Evolutionary conservation across 345 rosid genomes (phyloP).

Genomic region (Firmiana major): DNA sequence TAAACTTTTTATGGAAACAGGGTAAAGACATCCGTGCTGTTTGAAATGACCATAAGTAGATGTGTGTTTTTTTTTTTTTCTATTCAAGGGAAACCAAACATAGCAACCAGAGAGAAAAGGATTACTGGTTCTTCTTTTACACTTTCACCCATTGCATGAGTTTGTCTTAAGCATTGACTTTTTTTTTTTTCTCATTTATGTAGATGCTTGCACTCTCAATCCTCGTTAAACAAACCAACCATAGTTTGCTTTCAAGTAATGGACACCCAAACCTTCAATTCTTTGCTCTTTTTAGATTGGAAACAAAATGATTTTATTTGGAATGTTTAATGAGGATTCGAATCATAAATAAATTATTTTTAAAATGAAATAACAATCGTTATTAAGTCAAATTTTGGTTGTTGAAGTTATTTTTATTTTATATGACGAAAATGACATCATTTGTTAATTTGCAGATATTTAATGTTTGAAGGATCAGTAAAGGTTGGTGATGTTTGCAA

Average conservation of each 20-base stretch:
- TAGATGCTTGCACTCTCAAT: background rate
- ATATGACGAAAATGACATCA: background rate
- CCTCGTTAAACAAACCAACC: background rate
- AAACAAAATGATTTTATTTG: too few relatives aligned
- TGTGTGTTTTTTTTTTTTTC: background rate
- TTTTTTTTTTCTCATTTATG: background rate
- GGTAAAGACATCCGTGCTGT: background rate
- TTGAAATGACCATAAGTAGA: background rate
- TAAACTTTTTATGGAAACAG: background rate
- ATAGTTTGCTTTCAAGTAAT: background rate
- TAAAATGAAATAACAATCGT: too few relatives aligned
- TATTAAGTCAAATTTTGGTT: too few relatives aligned
- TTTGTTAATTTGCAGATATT: background rate
- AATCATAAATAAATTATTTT: too few relatives aligned
- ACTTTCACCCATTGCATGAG: background rate
- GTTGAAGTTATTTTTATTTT: background rate
- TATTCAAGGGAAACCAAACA: conserved; percentile 7
- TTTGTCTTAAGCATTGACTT: background rate
- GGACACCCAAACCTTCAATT: background rate
- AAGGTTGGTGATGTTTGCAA: background rate
- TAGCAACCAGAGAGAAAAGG: background rate
- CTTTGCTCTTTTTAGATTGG: background rate
- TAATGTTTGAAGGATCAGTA: background rate
- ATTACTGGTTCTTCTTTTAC: background rate
- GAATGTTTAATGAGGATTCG: too few relatives aligned